Base-by-base conservation (phyloP, 2,329 filamentous ascomycete species). In the Colletotrichum nymphaeae region DNA sequence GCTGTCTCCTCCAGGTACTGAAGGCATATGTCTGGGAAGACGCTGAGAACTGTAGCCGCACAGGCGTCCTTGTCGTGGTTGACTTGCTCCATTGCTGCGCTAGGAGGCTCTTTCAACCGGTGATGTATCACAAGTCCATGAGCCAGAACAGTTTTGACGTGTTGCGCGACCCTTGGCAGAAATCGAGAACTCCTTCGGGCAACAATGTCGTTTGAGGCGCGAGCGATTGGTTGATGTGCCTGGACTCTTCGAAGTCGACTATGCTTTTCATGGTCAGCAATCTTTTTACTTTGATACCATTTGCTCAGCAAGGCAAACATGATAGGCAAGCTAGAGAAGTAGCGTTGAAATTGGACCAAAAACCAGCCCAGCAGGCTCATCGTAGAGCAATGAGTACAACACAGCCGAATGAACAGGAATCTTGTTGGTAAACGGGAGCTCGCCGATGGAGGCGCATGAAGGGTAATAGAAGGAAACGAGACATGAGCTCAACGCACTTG, bases 1-100 rank as follows among this genome's bases (percentile, higher is more conserved):
- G 78, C 78, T 5, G 83, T 68, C 5, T 72, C 58, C 6, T 77
- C 69, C 14, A 88, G 78, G 67, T 83, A 85, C 0, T 81, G 72
- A 0, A 77, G 80, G 70, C 84, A 87, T 2, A 89, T 86, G 53
- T 88, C 83, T 0, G 86, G 85, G 70, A 89, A 87, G 9, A 87
- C 60, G 5, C 69, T 58, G 9, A 81, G 74, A 16, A 85, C 77
- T 4, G 75, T 68, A 19, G 78, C 73, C 35, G 77, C 78, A 75
- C 81, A 85, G 6, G 72, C 69, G 26, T 69, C 28, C 52, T 76
- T 70, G 57, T 64, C 49, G 2, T 70, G 32, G 19, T 74, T 62
- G 30, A 16, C 53, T n/a, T 28, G 24, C 5, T 65, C 65, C 63
- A 60, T 79, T 24, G 12, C 28, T 53, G 5, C n/a, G 28, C 14